phyloP scores from a whole-genome alignment of 768 basidiomycete genomes.

The Cyclocybe aegerita region DNA sequence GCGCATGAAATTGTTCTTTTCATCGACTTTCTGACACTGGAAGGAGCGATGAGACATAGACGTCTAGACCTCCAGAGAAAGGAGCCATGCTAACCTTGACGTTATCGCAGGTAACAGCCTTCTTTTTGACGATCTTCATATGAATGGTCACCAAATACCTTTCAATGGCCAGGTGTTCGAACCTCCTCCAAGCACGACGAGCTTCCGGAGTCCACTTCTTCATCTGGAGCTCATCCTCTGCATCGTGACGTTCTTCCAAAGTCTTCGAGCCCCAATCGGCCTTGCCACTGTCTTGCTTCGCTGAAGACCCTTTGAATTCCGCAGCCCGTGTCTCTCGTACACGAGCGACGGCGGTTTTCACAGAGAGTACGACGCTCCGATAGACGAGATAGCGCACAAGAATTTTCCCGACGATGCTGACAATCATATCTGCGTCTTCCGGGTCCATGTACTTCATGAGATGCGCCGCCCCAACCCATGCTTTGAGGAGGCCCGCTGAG shows the following conservation, averaged over 20 bases:
- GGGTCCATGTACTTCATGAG: constrained; percentile 22
- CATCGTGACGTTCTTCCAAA: constrained; percentile 14
- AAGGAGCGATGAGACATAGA: background rate
- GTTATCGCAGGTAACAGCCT: constrained; percentile 35
- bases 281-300: constrained; percentile 15
- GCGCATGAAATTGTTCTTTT: constrained; percentile 31
- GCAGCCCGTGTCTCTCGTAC: constrained; percentile 3
- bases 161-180: constrained; percentile 25
- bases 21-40: constrained; percentile 35
- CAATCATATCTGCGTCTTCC: constrained; percentile 30
- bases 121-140: constrained; percentile 26
- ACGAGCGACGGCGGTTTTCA: constrained; percentile 25
- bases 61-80: background rate
- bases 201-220: constrained; percentile 7
- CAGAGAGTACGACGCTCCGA: constrained; percentile 31
- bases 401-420: constrained; percentile 22
- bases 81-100: constrained; percentile 21
- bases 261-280: constrained; percentile 10
- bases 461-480: constrained; percentile 27
- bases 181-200: constrained; percentile 23
- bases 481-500: constrained; percentile 29
- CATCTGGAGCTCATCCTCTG: background rate
- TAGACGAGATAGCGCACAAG: constrained; percentile 37
- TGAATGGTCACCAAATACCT: constrained; percentile 21
- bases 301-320: background rate